Base-by-base conservation (phyloP, 2,329 filamentous ascomycete genomes). In the Raffaelea arxii region DNA sequence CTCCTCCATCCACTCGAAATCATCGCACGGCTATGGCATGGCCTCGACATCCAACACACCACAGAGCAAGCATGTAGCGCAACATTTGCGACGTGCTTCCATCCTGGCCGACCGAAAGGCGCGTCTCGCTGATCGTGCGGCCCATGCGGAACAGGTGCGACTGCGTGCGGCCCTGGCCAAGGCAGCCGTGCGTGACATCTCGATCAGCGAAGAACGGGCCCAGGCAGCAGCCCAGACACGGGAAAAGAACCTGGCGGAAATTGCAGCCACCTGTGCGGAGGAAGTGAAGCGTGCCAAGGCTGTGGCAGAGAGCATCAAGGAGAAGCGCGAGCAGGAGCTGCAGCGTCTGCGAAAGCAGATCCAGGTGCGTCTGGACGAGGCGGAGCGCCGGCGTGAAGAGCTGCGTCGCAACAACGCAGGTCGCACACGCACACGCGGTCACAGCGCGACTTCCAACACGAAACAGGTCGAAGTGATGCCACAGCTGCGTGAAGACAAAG, bases 201-300 rank as follows among this genome's bases (percentile, higher is more conserved):
- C 76, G 3, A 73, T 80, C 46, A 85, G 81, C 39, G 86, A 91
- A 60, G 85, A 90, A 62, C 74, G 83, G 43, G 84, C 86, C 4
- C 66, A 89, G 49, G 86, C 86, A 6, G 86, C 86, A 5, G 80
- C 88, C 51, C 77, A 87, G 53, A 83, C 86, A 1, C 76, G 87
- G 48, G 84, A 91, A 66, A 84, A 84, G 55, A 87, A 90, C 55
- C 66, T 92, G 18, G 86, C 84, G 9, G 86, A 90, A 61, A 89
- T 91, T 38, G 84, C 86, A 4, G 84, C 86, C 42, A 75, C 79
- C 50, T 91, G 86, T 59, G 86, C 86, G 19, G 86, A 89, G 62
- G 86, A 92, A 60, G 86, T 92, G 16, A 81, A 84, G 59, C 76
- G 85, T 53, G 86, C 86, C 44, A 91, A 91, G 69, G 82, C 84